phyloP scores from a whole-genome alignment of 2,329 filamentous ascomycete genomes.

The Colletotrichum lupini region DNA sequence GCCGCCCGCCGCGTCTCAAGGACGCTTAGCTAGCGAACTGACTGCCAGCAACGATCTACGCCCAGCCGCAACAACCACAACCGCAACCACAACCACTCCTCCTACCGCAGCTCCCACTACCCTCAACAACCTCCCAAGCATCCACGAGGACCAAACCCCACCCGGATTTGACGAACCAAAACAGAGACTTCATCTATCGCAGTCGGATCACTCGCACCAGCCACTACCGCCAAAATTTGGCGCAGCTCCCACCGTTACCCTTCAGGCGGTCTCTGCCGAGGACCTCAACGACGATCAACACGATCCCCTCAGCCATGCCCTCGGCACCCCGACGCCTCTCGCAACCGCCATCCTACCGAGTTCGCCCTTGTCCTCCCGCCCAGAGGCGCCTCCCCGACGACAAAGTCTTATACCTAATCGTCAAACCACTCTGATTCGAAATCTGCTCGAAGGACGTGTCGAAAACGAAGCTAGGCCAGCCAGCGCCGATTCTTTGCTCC shows the following conservation, averaged over 20 bases:
- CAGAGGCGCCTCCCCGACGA: conserved; percentile 45
- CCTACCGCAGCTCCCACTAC: conserved; percentile 35
- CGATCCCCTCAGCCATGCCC: conserved; percentile 33
- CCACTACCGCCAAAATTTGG: not conserved
- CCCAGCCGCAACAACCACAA: conserved; percentile 38
- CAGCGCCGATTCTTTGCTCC: conserved; percentile 48
- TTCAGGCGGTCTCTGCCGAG: conserved; percentile 8
- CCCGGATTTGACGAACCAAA: conserved; percentile 7
- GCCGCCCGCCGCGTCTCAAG: conserved; percentile 32
- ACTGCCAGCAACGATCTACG: conserved; percentile 51
- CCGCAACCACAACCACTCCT: conserved; percentile 44
- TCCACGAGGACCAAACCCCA: conserved; percentile 32
- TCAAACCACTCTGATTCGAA: conserved; percentile 61
- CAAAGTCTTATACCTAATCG: conserved; percentile 58
- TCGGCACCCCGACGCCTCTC: conserved; percentile 32
- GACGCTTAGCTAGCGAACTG: conserved; percentile 37
- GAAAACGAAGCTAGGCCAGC: conserved; percentile 51
- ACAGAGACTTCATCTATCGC: not conserved
- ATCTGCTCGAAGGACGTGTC: conserved; percentile 59
- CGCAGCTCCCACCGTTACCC: conserved; percentile 10
- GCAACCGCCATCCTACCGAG: conserved; percentile 21
- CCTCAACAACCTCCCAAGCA: conserved; percentile 34
- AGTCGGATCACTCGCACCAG: not conserved
- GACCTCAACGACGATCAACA: conserved; percentile 23
- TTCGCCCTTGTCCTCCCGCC: conserved; percentile 35